Conservation (phyloP, 108 stramenopile species). For the Skeletonema tropicum region DNA sequence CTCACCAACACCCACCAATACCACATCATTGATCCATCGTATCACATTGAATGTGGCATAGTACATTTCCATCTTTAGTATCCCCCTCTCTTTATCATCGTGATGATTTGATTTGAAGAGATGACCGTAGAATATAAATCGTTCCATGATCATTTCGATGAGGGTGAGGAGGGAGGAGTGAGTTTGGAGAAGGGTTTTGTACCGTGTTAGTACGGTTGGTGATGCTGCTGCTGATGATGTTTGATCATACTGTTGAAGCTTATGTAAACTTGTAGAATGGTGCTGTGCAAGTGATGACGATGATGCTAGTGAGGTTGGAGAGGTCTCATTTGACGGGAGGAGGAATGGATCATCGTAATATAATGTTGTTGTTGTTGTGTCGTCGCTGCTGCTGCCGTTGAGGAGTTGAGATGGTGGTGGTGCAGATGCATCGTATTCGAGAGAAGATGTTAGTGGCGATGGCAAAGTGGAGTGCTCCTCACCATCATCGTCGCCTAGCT, state of each 20-base stretch:
- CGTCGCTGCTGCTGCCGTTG: not conserved
- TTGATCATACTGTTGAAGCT: slow-evolving; percentile 26
- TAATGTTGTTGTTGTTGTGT: not conserved
- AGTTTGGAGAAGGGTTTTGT: slow-evolving; percentile 24
- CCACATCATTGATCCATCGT: slow-evolving; percentile 41
- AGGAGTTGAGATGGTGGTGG: not conserved
- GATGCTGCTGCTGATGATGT: slow-evolving; percentile 18
- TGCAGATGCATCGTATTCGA: not conserved
- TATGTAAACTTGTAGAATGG: slow-evolving; percentile 3
- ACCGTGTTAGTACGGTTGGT: slow-evolving; percentile 25
- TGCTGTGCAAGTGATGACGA: not conserved
- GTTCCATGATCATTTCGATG: slow-evolving; percentile 45
- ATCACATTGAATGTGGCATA: slow-evolving; percentile 44
- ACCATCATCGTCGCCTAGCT: not conserved
- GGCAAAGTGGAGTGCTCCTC: not conserved
- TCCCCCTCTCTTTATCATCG: slow-evolving; percentile 16
- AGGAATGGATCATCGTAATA: slow-evolving; percentile 9
- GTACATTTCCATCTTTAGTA: slow-evolving; percentile 30
- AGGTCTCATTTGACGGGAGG: not conserved
- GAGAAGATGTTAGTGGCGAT: not conserved
- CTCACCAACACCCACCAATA: slow-evolving; percentile 34
- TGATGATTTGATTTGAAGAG: slow-evolving; percentile 21
- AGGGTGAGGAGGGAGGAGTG: slow-evolving; percentile 33
- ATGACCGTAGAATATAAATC: slow-evolving; percentile 38
- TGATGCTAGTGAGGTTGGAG: not conserved